Base-by-base conservation (phyloP, 2,329 filamentous ascomycete species). In the Coniochaeta ligniaria region DNA sequence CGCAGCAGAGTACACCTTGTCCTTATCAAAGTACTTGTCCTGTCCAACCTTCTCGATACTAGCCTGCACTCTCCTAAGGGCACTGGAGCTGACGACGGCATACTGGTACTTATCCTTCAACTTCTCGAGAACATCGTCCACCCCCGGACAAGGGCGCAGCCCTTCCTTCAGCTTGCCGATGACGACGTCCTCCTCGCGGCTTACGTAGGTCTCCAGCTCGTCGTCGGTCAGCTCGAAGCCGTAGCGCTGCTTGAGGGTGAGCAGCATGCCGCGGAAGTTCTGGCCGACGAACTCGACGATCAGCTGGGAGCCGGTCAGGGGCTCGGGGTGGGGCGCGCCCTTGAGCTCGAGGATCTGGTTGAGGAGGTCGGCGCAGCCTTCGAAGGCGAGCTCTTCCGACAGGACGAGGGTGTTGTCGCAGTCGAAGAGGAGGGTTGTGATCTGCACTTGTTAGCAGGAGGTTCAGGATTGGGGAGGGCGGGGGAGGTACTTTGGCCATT, bases 251-350 rank as follows among this genome's bases (percentile, higher is more conserved):
- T 92, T 87, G 63, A 96, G 85, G 63, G 85, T 86, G 62, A 80
- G 75, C 77, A 96, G 87, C 91, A 96, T 96, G 76, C 91, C 91
- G 67, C 92, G 91, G 83, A 96, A 96, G 83, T 96, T 96, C 74
- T 95, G 89, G 69, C 93, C 92, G 68, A 96, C 91, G 70, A 96
- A 96, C 77, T 96, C 90, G 67, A 82, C 79, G 77, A 96, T 90
- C 65, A 96, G 87, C 62, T 86, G 82, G 56, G 87, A 84, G 70
- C 89, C 89, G 4, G 90, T 92, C 80, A 96, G 96, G 72, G 83
- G 85, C 67, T 85, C 80, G 33, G 74, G 66, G 62, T 69, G 62
- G 28, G 80, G 70, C 69, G 91, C 80, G 68, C 81, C 78, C 70
- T 88, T 82, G 70, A 83, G 82, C 68, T 82, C 80, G 73, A 94